Base-by-base conservation (phyloP, 2,329 filamentous ascomycete genomes). In the Cercospora zeae-maydis region DNA sequence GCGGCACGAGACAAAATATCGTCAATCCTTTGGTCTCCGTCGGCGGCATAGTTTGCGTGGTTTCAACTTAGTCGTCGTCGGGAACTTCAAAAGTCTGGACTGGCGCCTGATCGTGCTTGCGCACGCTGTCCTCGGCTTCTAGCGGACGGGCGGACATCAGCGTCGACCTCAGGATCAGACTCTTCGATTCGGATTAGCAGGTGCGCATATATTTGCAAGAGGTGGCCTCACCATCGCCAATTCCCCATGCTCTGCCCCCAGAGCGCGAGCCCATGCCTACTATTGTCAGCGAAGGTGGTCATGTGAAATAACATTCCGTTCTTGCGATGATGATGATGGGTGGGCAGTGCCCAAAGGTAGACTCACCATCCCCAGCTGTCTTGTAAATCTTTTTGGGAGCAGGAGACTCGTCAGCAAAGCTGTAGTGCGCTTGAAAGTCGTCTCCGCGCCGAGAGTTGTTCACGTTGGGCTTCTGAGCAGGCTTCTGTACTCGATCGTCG, bases 381-480 rank as follows among this genome's bases (percentile, higher is more conserved):
- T 73, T 73, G 70, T 75, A 75, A 58, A 75, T 74, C 70, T 74
- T 75, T 69, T 73, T 70, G 53, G 61, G 42, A 78, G 78, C 34
- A 86, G 85, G 64, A 8, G 72, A 71, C 42, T 86, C 81, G 74
- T 96, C 92, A 6, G 83, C 82, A 79, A 96, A 88, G 57, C 82
- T 82, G 80, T 92, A 96, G 70, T 96, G 91, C 19, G 87, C 77
- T 54, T 87, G 87, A 70, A 96, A 93, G 74, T 91, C 86, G 76
- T 93, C 91, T 72, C 82, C 83, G 60, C 91, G 88, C 75, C 88
- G 85, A 72, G 87, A 86, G 62, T 88, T 82, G 76, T 93, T 91
- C 69, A 88, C 88, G 59, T 86, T 81, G 73, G 91, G 92, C 65
- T 88, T 90, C 61, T 91, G 86, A 57, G 59, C 19, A 21, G 37